These are phyloP conservation scores for Phoma sp. DNA, from an alignment of 2,329 filamentous ascomycete genomes.

Conservation along the genomic window DNA sequence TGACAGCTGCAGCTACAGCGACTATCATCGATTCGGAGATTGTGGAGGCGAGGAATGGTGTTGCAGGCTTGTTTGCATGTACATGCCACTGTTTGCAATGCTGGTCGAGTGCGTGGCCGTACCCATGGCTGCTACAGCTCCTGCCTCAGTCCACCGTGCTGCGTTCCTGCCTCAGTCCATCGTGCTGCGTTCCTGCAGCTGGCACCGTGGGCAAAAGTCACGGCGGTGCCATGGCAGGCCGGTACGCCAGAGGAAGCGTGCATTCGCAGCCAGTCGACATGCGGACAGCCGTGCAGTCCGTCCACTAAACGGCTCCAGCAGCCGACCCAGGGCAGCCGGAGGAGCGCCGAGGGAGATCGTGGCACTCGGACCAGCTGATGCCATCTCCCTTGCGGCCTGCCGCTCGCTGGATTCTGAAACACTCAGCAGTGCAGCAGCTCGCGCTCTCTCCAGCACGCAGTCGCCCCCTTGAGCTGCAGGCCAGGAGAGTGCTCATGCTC, in stretches of 20 bases:
- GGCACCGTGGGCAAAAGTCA: background rate
- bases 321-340: conserved; percentile 4
- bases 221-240: background rate
- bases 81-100: background rate
- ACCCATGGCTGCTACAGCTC: conserved; percentile 2
- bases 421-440: conserved; percentile 9
- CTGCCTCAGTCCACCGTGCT: background rate
- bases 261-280: conserved; percentile 4
- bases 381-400: conserved; percentile 1
- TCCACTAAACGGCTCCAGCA: background rate
- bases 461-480: conserved; percentile 11
- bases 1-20: background rate
- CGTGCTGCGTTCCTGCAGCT: conserved; percentile 5
- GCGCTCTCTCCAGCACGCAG: conserved; percentile 3
- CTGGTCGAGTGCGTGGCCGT: background rate
- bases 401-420: conserved; percentile 10
- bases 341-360: background rate
- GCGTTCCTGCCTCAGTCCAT: background rate
- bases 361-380: conserved; percentile 3
- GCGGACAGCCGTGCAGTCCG: background rate
- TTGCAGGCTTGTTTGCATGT: background rate
- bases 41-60: background rate
- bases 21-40: background rate
- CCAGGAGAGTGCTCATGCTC: conserved; percentile 14
- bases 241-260: conserved; percentile 4